Percentiles rank a stretch among this genome's conserved stretches.
phyloP scores from a whole-genome alignment of 2,329 filamentous ascomycete genomes.

The Hymenoscyphus salicellus region DNA sequence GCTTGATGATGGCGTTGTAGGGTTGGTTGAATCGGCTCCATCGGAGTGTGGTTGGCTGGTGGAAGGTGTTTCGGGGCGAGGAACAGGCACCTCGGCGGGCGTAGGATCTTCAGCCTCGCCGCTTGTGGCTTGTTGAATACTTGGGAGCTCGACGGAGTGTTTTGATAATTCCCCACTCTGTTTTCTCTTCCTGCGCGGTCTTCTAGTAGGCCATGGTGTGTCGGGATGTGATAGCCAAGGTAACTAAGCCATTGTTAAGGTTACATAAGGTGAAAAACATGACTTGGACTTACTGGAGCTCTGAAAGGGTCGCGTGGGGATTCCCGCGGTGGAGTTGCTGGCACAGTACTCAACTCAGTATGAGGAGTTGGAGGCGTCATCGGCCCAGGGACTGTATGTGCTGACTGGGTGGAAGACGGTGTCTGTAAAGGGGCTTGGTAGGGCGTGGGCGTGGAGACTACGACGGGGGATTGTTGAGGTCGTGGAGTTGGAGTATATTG shows the following conservation, averaged over 20 bases:
- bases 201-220: slow-evolving; percentile 47
- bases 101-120: slow-evolving; percentile 14
- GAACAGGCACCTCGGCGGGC: slow-evolving; percentile 40
- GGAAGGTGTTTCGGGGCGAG: slow-evolving; percentile 47
- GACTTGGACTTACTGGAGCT: slow-evolving; percentile 48
- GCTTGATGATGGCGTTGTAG: slow-evolving; percentile 54
- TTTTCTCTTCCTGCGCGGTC: slow-evolving; percentile 44
- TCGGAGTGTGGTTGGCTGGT: slow-evolving; percentile 42
- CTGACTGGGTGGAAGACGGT: slow-evolving; percentile 37
- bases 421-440: slow-evolving; percentile 46
- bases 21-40: slow-evolving; percentile 43
- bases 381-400: slow-evolving; percentile 32
- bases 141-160: slow-evolving; percentile 29
- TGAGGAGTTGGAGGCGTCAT: slow-evolving; percentile 50
- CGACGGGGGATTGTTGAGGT: slow-evolving; percentile 50
- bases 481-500: slow-evolving; percentile 37
- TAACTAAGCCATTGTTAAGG: slow-evolving; percentile 43
- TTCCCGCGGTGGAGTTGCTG: slow-evolving; percentile 30
- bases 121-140: slow-evolving; percentile 15
- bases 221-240: slow-evolving; percentile 57
- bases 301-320: slow-evolving; percentile 40
- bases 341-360: slow-evolving; percentile 26
- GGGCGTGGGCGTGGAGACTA: slow-evolving; percentile 53
- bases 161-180: slow-evolving; percentile 27
- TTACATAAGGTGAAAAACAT: neutral